Base-by-base conservation (phyloP, 257 asterid genomes). In the Nicotiana tomentosiformis region DNA sequence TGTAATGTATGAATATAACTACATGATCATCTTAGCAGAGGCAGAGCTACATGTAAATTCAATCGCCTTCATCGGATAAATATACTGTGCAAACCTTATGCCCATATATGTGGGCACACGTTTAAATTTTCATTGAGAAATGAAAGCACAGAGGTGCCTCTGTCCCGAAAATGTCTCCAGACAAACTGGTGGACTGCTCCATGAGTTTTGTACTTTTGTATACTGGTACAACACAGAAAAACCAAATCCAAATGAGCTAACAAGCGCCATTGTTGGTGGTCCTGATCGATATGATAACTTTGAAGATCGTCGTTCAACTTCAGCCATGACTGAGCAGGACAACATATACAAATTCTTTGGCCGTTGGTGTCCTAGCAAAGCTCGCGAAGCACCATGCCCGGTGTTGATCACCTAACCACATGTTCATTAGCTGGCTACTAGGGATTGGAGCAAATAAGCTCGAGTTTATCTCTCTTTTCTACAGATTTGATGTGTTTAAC, bases 191-290 rank as follows among this genome's bases (percentile, higher is more conserved):
- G 0, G 80, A 20, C 74, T 93, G 98, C 66, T 67, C 88, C 4
- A 86, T 90, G 93, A 91, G 91, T 91, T 94, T 92, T 60, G 87
- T 82, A 0, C 16, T 91, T 94, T 92, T 60, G 87, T 82, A 0
- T n/a, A 88, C 15, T 92, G 92, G 92, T 88, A 74, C 87, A 86
- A 89, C 82, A 79, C 76, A 3, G 39, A 90, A 17, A 61, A 14
- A 0, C 87, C 94, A 0, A 92, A 93, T 77, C 87, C 88, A 4
- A 91, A 94, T 30, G 96, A 94, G 90, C 88, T 94, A 12, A 94
- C 98, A 1, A 97, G 98, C 0, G 97, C 98, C 84, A 90, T 94
- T 14, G 86, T 94, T 0, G 97, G 98, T 0, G 97, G 98, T 2
- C 98, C 98, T 0, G 95, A 94, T 85, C 80, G 35, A 62, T 61